Evolutionary conservation across 495 filamentous ascomycete species (phyloP), one percentile per base, ranked within the genome.

Genomic region (Daldinia loculata): DNA sequence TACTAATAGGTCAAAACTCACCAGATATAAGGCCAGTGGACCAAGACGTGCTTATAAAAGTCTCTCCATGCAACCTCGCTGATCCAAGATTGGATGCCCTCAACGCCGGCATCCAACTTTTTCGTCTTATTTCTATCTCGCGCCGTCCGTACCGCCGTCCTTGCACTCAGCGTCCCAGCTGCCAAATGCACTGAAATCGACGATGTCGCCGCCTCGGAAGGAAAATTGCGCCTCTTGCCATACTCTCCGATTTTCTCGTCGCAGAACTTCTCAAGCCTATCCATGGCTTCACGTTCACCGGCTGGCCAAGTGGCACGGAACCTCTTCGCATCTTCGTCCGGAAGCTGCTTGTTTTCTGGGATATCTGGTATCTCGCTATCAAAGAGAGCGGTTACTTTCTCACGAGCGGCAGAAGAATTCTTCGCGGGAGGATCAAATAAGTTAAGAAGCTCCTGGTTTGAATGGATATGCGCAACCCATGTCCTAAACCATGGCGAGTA

Each of bases 41-140:
- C 90, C 14, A 97, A 81, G 4, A 97, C 91, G 77, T 97, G 93
- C 67, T 91, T 92, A 79, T 97, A 97, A 75, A 97, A 98, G 73
- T 97, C 94, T 8, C 94, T 84, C 94, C 94, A 96, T 1, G 92
- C 94, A 0, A 98, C 84, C 76, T 97, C 94, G 58, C 89, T 89
- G 66, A 97, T 95, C 93, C 93, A 98, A 3, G 84, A 80, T 56
- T 84, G 80, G 38, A 93, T 91, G 0, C 93, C 92, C 17, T 83
- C 71, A 34, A 88, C 83, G 0, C 92, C 91, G 3, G 87, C 86
- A 67, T 94, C 89, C 0, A 97, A 83, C 19, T 85, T 89, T 61
- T 89, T 88, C 7, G 86, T 89, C 9, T 75, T 88, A 74, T 97
- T 97, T 29, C 81, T 80, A 60, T 88, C 84, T 56, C 88, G 84